phyloP scores from a whole-genome alignment of 768 basidiomycete species.

The Suillus alpinus region DNA sequence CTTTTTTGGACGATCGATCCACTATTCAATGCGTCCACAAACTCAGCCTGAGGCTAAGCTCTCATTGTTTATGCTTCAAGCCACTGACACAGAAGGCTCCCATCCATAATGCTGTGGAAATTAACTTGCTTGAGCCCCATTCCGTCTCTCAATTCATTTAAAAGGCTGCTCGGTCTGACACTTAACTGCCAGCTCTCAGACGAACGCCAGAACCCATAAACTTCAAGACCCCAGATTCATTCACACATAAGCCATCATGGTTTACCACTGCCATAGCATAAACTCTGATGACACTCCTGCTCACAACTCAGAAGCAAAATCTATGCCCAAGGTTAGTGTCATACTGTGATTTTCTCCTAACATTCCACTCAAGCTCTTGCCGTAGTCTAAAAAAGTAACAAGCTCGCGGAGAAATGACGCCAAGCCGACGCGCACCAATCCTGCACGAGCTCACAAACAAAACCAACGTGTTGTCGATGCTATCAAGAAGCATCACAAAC shows the following conservation, averaged over 20 bases:
- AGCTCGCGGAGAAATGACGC: conserved; percentile 2
- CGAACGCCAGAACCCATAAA: neutral
- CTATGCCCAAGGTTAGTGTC: neutral
- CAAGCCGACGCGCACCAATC: conserved; percentile 1
- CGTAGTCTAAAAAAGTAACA: conserved; percentile 4
- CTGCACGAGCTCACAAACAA: neutral
- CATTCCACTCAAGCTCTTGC: neutral
- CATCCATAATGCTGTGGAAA: neutral
- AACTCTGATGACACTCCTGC: neutral
- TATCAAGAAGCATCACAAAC: conserved; percentile 18
- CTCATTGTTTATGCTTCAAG: conserved; percentile 19
- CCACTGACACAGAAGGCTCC: neutral
- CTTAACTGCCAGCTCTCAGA: neutral
- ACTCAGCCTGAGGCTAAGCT: too few relatives aligned
- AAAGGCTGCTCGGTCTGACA: neutral
- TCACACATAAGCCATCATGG: conserved; percentile 1
- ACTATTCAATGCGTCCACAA: neutral
- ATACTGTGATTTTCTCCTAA: neutral
- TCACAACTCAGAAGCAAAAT: neutral
- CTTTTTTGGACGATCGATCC: conserved; percentile 11
- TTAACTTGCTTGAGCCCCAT: conserved; percentile 2
- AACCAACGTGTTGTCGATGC: conserved; percentile 20
- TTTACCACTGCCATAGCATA: conserved; percentile 2
- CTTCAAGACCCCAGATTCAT: conserved; percentile 12
- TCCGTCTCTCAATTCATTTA: neutral